Evolutionary conservation across 2,329 filamentous ascomycete genomes (phyloP), one percentile per base, ranked within the genome.

Genomic region (Daldinia eschscholtzii): DNA sequence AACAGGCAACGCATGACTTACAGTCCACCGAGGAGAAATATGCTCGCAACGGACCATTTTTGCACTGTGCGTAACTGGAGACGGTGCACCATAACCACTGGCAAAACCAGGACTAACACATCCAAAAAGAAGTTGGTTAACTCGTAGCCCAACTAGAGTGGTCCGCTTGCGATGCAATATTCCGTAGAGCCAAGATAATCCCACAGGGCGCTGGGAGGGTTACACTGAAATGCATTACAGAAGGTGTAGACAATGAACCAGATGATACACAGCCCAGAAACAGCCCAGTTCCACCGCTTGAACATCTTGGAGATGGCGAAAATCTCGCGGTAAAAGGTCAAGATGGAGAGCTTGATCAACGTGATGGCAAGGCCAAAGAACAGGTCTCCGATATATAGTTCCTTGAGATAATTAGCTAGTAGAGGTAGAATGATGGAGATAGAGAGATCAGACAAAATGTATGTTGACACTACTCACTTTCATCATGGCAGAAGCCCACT

Each of bases 261-360:
- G 12, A 61, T 3, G 15, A 55, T 39, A 30, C 56, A 64, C 1
- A 39, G 12, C 3, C 13, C 18, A 3, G 18, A 48, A 2, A 30
- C 42, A 4, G 4, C 61, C 2, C 7, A n/a, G 13, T 30, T 64
- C 12, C 41, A 23, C 10, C 39, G 39, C 13, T n/a, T n/a, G 2
- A 61, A 18, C 1, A 4, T 52, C 9, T 2, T 15, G 2, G 39
- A 52, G 30, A 64, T 33, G 15, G 28, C 10, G 48, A 68, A 68
- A 1, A 68, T 23, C 28, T 28, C n/a, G 41, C 61, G 28, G 61
- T 64, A 68, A 18, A 68, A 61, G 46, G 55, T 53, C 2, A 68
- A 57, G 13, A 68, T 60, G 37, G 55, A 61, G n/a, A 68, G 20
- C 26, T 68, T 68, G 39, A 64, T 28, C 2, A 28, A 37, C 0